Evolutionary conservation across 2,329 filamentous ascomycete species (phyloP), one percentile per base, ranked within the genome.

Genomic region (Basipetospora chlamydospora): DNA sequence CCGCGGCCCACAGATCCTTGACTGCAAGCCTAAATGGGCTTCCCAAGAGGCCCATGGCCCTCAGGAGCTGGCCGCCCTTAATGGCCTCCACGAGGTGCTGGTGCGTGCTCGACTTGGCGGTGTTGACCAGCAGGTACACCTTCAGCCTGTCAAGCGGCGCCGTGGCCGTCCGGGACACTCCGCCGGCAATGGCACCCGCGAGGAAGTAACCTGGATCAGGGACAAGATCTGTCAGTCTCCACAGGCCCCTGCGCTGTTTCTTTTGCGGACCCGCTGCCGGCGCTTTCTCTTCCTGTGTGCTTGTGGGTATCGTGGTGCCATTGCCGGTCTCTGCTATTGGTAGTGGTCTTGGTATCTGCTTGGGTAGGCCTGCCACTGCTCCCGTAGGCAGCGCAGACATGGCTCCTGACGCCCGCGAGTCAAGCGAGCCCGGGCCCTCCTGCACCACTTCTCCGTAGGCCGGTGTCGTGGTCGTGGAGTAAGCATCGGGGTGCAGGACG

Each of bases 141-240:
- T 96, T 96, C 41, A 98, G 67, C 49, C 90, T 85, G 63, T 98
- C 90, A 58, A 98, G 77, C 41, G 90, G 90, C 42, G 90, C 90
- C 47, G 90, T 98, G 44, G 84, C 81, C 53, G 90, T 96, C 54
- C 90, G 80, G 54, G 88, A 96, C 50, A 95, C 79, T 56, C 86
- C 88, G 56, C 90, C 90, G 56, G 88, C 86, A 55, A 93, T 68
- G 58, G 86, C 90, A 67, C 90, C 90, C 57, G 90, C 90, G 63
- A 93, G 61, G 61, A 96, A 98, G 64, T 96, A 98, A 71, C 90
- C 90, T 93, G 80, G 70, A 75, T 85, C 73, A 58, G 82, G 83
- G 58, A 85, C 66, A 67, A 80, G 69, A 56, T 67, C 64, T 57
- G 72, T 77, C 65, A 78, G 72, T 64, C 57, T 64, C 29, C 36